Evolutionary conservation across 1,284 basidiomycete species (phyloP).

Genomic region (Neolentinus lepideus): DNA sequence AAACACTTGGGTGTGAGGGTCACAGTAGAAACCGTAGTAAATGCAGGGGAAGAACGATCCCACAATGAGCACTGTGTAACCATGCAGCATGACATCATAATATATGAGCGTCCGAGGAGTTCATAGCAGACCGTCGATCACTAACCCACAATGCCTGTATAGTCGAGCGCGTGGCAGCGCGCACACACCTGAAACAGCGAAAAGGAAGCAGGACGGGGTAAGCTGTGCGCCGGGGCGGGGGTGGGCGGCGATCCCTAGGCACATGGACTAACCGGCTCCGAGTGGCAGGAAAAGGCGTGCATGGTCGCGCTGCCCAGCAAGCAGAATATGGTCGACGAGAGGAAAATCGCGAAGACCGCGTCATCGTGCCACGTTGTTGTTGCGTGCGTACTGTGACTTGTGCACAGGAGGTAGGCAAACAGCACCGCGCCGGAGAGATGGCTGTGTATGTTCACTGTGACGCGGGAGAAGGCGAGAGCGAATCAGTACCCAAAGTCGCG

Average conservation of each 20-base stretch:
- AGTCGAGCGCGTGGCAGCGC: constrained; percentile 60
- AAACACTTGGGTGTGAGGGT: constrained; percentile 39
- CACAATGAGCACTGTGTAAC: constrained; percentile 48
- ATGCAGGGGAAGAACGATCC: constrained; percentile 79
- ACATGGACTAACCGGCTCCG: constrained; percentile 40
- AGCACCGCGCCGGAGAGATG: constrained; percentile 74
- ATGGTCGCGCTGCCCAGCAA: constrained; percentile 70
- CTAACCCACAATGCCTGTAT: constrained; percentile 58
- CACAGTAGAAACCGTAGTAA: constrained; percentile 69
- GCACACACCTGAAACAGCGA: constrained; percentile 32
- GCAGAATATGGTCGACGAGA: constrained; percentile 71
- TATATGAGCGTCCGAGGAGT: neutral
- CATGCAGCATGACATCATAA: constrained; percentile 2
- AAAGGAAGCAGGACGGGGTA: neutral
- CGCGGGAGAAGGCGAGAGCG: neutral
- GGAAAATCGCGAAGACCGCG: constrained; percentile 60
- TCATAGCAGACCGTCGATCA: constrained; percentile 8
- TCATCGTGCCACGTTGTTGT: constrained; percentile 60
- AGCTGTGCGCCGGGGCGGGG: constrained; percentile 19
- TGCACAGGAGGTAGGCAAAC: constrained; percentile 56
- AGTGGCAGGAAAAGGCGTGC: constrained; percentile 76
- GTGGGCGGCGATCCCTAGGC: constrained; percentile 4
- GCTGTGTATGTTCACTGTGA: constrained; percentile 85
- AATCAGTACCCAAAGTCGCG: neutral
- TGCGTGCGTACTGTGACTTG: constrained; percentile 39